Conservation (phyloP, 441 rosid species). For the Brassica hybrid region DNA sequence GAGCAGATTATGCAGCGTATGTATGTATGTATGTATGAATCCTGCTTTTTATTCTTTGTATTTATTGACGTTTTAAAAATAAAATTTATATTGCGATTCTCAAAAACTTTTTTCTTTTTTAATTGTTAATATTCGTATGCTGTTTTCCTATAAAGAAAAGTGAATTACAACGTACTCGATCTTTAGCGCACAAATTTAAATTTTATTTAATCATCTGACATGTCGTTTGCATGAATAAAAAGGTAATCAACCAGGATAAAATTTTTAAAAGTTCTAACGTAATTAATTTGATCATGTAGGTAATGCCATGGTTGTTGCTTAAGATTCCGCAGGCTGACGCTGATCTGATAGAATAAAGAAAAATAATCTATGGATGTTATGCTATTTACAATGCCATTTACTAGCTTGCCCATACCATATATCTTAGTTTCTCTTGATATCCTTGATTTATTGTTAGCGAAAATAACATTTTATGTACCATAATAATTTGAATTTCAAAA, state of each 20-base stretch:
- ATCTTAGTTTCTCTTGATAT: slow-evolving; percentile 15
- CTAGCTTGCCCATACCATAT: slow-evolving; percentile 20
- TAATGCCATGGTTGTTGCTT: slow-evolving; percentile 40
- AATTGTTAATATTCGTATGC: slow-evolving; percentile 2
- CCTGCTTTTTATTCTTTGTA: slow-evolving; percentile 29
- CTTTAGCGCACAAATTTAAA: not conserved
- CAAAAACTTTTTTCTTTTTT: not conserved
- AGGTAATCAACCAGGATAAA: not conserved
- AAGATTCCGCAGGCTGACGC: slow-evolving; percentile 39
- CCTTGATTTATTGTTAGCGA: slow-evolving; percentile 1
- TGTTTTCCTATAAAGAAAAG: slow-evolving; percentile 15
- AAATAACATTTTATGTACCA: not conserved
- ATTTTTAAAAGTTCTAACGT: too few relatives aligned
- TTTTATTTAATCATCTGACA: slow-evolving; percentile 25
- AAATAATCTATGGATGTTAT: slow-evolving; percentile 25
- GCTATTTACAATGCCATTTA: slow-evolving; percentile 20
- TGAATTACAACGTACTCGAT: slow-evolving; percentile 16
- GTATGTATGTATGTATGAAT: too few relatives aligned
- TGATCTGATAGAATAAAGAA: slow-evolving; percentile 25
- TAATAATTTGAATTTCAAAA: slow-evolving; percentile 28
- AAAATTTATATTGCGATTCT: slow-evolving; percentile 20
- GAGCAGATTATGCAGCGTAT: slow-evolving; percentile 36
- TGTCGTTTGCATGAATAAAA: slow-evolving; percentile 31
- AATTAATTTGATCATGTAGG: slow-evolving; percentile 27
- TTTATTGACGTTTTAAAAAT: slow-evolving; percentile 17